Conservation (phyloP, 2,329 filamentous ascomycete genomes). For the Colletotrichum zoysiae region DNA sequence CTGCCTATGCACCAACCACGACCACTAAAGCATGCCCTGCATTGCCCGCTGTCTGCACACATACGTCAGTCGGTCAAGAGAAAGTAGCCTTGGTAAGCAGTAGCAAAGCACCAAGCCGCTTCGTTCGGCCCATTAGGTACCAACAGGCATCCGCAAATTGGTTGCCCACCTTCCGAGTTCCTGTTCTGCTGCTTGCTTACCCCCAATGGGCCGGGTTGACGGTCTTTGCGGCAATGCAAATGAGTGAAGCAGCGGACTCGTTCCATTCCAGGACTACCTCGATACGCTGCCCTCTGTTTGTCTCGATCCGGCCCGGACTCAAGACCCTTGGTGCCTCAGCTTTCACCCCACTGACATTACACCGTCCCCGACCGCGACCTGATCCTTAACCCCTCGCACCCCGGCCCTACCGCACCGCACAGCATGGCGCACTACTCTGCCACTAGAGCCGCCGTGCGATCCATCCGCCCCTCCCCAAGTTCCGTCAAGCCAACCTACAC, state of each 20-base stretch:
- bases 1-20: not conserved
- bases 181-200: conserved; percentile 8
- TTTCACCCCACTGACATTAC: conserved; percentile 10
- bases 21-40: conserved; percentile 6
- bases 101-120: not conserved
- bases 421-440: conserved; percentile 27
- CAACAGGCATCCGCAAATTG: not conserved
- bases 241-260: not conserved
- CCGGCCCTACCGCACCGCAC: conserved; percentile 15
- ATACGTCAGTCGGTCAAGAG: conserved; percentile 24
- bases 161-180: conserved; percentile 8
- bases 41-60: conserved; percentile 2
- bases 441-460: conserved; percentile 31
- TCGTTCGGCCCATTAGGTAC: not conserved
- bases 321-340: conserved; percentile 39
- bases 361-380: conserved; percentile 20
- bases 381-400: conserved; percentile 21
- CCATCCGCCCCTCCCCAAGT: not conserved
- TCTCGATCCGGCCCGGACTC: conserved; percentile 29
- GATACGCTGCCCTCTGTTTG: conserved; percentile 13
- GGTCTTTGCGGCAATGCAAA: not conserved
- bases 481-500: conserved; percentile 22
- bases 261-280: conserved; percentile 4
- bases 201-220: conserved; percentile 16
- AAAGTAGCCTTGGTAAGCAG: conserved; percentile 2